Percentiles rank a stretch among this genome's conserved stretches.
Conservation (phyloP, 306 rosid species). For the Gillenia trifoliata region DNA sequence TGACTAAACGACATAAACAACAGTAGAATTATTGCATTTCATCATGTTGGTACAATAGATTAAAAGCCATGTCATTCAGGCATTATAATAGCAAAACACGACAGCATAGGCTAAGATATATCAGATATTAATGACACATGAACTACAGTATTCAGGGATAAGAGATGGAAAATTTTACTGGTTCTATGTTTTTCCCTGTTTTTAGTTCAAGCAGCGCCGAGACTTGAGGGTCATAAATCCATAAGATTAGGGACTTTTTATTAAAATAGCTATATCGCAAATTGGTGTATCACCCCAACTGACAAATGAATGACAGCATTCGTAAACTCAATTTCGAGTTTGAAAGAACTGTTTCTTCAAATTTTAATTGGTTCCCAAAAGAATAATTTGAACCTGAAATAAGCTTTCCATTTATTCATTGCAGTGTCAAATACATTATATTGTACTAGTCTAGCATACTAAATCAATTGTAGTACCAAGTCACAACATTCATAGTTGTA, state of each 20-base stretch:
- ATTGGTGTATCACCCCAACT: background rate
- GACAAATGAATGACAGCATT: background rate
- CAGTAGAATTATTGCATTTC: background rate
- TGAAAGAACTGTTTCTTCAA: background rate
- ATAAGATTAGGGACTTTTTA: background rate
- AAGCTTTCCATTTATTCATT: background rate
- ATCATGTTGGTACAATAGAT: background rate
- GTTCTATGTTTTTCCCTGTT: background rate
- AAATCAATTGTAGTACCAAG: background rate
- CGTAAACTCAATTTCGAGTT: background rate
- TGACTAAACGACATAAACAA: constrained; percentile 4
- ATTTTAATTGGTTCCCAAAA: background rate
- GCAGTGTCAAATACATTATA: background rate
- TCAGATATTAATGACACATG: background rate
- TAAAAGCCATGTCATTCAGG: background rate
- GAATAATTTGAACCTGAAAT: background rate
- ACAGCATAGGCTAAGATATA: background rate
- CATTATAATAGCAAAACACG: background rate
- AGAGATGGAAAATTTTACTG: background rate
- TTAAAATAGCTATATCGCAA: background rate
- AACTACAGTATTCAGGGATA: background rate
- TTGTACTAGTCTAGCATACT: background rate
- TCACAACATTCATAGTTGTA: background rate
- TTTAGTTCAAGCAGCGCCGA: background rate
- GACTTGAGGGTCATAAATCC: background rate